Evolutionary conservation across 257 asterid species (phyloP), one percentile per base, ranked within the genome.

Genomic region (Henckelia pumila): DNA sequence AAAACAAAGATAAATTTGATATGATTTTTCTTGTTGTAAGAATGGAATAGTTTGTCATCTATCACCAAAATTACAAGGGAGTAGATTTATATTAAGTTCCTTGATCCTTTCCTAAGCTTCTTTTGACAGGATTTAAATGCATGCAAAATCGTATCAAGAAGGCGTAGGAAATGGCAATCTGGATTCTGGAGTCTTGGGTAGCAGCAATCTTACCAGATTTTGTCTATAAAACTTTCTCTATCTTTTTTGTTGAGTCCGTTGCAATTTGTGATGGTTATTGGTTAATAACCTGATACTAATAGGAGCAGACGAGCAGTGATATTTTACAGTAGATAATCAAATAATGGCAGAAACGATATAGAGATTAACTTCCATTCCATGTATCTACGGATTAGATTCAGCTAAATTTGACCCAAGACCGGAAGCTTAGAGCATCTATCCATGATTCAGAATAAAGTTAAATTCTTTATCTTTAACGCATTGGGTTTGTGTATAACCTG

Each of bases 91-190:
- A 47, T 47, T 47, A 20, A 17, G 21, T 26, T 66, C 8, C 47
- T 53, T 29, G 21, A n/a, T 66, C 8, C 47, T 53, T 29, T 5
- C 33, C 63, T 30, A n/a, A 29, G 63, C 47, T 44, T 67, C 40
- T 55, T 69, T 77, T 50, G 61, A 52, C 80, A 68, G 80, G 80
- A 74, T 60, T 68, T 28, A 56, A 25, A 40, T 25, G 70, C 64
- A 33, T 37, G 50, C 58, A 47, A 20, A 19, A 47, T 47, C 53
- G 5, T 47, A 58, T 56, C 70, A 71, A 72, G 29, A 64, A 30
- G 55, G 26, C 47, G 52, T 62, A 63, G 44, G 21, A 55, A 73
- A 61, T 62, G 25, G 69, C 44, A 52, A n/a, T 71, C 75, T 22
- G 53, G 72, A 73, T 70, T 69, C 21, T 17, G 53, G 72, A 73